Evolutionary conservation across 352 stramenopile species (phyloP).

Genomic region (Pythium insidiosum): DNA sequence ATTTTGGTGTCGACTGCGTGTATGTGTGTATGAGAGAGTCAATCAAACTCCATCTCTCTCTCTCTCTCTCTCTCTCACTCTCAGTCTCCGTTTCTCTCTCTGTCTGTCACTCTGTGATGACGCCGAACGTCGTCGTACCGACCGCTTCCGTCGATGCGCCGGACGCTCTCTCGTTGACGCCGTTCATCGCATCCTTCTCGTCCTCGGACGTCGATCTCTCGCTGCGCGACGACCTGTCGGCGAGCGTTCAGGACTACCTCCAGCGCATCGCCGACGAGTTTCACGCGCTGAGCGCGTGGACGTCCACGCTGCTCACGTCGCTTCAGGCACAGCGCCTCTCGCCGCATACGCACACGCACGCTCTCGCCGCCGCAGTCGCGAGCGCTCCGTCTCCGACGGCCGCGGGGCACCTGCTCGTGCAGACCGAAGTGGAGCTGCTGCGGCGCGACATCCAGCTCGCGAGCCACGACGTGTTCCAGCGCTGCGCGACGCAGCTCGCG

Average conservation of each 20-base stretch:
- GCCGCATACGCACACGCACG: background rate
- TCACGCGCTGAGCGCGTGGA: conserved; percentile 38
- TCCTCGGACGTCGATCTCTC: conserved; percentile 28
- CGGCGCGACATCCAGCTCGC: conserved; percentile 17
- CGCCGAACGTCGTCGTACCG: no score
- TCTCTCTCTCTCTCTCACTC: no score
- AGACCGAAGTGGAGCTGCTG: conserved; percentile 30
- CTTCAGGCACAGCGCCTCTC: conserved; percentile 4
- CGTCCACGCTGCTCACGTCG: background rate
- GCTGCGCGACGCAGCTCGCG: conserved; percentile 21
- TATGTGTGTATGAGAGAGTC: no score
- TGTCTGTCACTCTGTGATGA: background rate
- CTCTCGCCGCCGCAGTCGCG: background rate
- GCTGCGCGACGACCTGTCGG: conserved; percentile 18
- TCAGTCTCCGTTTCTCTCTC: background rate
- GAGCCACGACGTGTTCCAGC: conserved; percentile 20
- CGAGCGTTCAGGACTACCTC: conserved; percentile 34
- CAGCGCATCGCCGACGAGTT: conserved; percentile 46
- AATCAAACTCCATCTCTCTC: no score
- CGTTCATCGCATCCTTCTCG: conserved; percentile 6
- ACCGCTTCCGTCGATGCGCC: no score
- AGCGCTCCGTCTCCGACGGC: background rate
- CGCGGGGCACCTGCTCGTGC: conserved; percentile 14
- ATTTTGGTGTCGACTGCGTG: no score
- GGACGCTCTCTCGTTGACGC: no score